Evolutionary conservation across 371 early-diverging fungal genomes (phyloP), one percentile per base, ranked within the genome.

Genomic region (Rhizopus arrhizus): DNA sequence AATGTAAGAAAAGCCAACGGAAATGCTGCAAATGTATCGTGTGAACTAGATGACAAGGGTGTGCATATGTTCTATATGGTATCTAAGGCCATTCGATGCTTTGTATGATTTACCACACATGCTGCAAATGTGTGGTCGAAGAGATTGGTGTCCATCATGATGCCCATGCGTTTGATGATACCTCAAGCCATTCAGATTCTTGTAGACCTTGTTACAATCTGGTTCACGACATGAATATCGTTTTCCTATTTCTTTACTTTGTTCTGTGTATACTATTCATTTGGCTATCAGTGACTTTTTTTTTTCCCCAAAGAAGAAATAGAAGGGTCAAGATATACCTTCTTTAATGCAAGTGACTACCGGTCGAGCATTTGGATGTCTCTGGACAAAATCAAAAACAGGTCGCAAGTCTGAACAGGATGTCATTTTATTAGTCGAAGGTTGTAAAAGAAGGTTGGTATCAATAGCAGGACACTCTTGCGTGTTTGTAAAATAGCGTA

Each of bases 81-180:
- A 48, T 10, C 48, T 22, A 8, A 48, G 31, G 5, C 48, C 48
- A 28, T 48, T 48, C 4, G 48, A 48, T 5, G 48, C 48, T 28
- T 48, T 48, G 9, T 48, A 48, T 5, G 48, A 29, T 28, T 48
- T 48, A 5, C 48, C 48, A 48, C 48, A 48, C 29, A 48, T 9
- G 1, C 7, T 48, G 28, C 48, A 48, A 5, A 48, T 12, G 28
- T 48, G 48, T 4, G 29, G 48, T 28, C 29, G 48, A 1, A 29
- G 29, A 10, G 12, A 5, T 8, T 22, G n/a, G 7, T 29, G 5
- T 29, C 29, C 29, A 4, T 16, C 28, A 15, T 28, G 16, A 48
- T 48, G 48, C 16, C 48, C 48, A 48, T 48, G 48, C 12, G 10
- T 48, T 29, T 48, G 48, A 12, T 48, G 48, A 48, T 48, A 48